Percentiles rank a stretch among this genome's conserved stretches.
phyloP scores from a whole-genome alignment of 495 filamentous ascomycete genomes.

The Bathelium albidoporum region DNA sequence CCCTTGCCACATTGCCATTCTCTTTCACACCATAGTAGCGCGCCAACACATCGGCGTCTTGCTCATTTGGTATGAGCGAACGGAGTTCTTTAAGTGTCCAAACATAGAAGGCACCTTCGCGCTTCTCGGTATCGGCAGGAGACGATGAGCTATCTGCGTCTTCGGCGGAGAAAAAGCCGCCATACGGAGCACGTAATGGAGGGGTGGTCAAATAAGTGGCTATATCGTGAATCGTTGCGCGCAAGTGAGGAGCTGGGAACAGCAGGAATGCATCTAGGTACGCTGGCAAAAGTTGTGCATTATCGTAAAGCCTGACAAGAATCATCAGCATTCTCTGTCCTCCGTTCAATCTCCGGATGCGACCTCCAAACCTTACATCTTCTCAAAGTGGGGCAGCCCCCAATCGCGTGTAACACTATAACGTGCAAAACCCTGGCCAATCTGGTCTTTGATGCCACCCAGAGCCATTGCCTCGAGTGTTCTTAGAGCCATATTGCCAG shows the following conservation, averaged over 20 bases:
- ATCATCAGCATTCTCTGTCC: not conserved
- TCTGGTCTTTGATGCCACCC: conserved; percentile 84
- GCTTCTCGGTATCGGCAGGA: conserved; percentile 68
- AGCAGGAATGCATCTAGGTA: conserved; percentile 84
- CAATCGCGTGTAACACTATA: conserved; percentile 88
- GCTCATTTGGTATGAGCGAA: conserved; percentile 56
- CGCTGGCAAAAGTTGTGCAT: conserved; percentile 74
- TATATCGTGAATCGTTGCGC: conserved; percentile 73
- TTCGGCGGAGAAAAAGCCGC: conserved; percentile 83
- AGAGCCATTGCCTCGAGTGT: conserved; percentile 75
- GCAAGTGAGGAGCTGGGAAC: conserved; percentile 57
- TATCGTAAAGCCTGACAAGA: conserved; percentile 59
- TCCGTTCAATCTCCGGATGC: not conserved
- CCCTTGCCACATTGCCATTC: conserved; percentile 77
- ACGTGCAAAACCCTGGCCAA: conserved; percentile 81
- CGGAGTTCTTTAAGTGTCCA: conserved; percentile 89
- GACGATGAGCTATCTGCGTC: conserved; percentile 81
- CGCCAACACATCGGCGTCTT: conserved; percentile 64
- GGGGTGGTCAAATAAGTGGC: conserved; percentile 68
- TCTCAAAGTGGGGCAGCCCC: conserved; percentile 93
- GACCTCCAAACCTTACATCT: conserved; percentile 51
- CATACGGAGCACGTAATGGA: conserved; percentile 53
- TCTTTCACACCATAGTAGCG: conserved; percentile 79
- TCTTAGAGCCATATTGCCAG: conserved; percentile 67
- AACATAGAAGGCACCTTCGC: conserved; percentile 90